phyloP scores from a whole-genome alignment of 2,329 filamentous ascomycete genomes.

The Cladosporium halotolerans region DNA sequence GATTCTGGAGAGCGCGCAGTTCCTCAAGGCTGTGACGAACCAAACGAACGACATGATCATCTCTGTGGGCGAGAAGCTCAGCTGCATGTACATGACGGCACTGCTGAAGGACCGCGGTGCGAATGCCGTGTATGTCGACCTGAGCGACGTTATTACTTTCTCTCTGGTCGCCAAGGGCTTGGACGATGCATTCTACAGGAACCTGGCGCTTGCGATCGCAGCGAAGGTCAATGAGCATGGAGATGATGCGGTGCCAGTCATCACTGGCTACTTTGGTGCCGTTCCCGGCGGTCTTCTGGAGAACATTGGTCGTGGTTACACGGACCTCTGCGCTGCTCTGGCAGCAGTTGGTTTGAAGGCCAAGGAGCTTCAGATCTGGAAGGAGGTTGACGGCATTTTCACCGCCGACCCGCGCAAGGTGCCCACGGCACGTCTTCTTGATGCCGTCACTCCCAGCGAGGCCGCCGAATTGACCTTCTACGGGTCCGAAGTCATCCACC shows the following conservation, averaged over 20 bases:
- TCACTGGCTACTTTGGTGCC: conserved; percentile 89
- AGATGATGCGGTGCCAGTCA: conserved; percentile 42
- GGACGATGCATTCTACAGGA: conserved; percentile 43
- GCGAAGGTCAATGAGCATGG: conserved; percentile 38
- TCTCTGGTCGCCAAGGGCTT: conserved; percentile 36
- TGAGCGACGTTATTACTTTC: conserved; percentile 74
- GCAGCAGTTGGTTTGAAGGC: conserved; percentile 84
- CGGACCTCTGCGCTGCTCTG: conserved; percentile 88
- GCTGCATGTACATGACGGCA: conserved; percentile 83
- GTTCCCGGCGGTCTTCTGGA: conserved; percentile 87
- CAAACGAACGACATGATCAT: conserved; percentile 65
- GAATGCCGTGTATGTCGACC: conserved; percentile 81
- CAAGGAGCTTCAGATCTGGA: conserved; percentile 92
- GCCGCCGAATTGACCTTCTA: conserved; percentile 82
- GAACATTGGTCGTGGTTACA: conserved; percentile 91
- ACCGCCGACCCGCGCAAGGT: conserved; percentile 80
- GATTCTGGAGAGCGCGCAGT: conserved; percentile 60
- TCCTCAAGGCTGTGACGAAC: conserved; percentile 46
- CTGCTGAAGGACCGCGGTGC: conserved; percentile 75
- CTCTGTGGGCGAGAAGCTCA: conserved; percentile 92
- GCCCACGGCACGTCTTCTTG: conserved; percentile 83
- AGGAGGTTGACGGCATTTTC: conserved; percentile 96
- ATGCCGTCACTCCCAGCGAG: conserved; percentile 85
- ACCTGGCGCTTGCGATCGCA: conserved; percentile 37
- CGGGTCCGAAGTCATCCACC: conserved; percentile 87